Conservation (phyloP, 371 early-diverging fungal species). For the Phascolomyces articulosus region DNA sequence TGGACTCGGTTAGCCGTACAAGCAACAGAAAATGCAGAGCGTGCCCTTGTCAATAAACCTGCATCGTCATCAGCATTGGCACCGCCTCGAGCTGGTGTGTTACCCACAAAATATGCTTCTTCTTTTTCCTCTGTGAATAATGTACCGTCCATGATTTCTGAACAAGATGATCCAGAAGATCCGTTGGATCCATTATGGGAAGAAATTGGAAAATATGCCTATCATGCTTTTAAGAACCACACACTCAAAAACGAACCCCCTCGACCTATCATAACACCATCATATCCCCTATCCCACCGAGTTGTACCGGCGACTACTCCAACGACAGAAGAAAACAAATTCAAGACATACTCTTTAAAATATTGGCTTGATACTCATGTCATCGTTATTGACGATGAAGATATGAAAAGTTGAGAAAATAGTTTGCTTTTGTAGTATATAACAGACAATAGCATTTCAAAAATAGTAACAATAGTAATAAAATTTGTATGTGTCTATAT, state of each 20-base stretch:
- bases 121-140: not conserved
- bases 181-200: not conserved
- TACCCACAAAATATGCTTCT: not conserved
- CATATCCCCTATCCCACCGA: no score
- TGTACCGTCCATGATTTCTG: not conserved
- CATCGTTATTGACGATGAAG: not conserved
- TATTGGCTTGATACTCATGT: not conserved
- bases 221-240: not conserved
- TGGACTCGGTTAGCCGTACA: not conserved
- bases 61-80: no score
- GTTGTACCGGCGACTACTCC: no score
- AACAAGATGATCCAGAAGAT: not conserved
- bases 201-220: not conserved
- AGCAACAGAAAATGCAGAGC: not conserved
- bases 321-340: no score
- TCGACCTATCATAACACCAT: not conserved
- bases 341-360: not conserved
- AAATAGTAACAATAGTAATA: not conserved
- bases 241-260: not conserved
- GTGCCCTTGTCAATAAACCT: not conserved
- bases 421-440: no score
- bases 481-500: not conserved
- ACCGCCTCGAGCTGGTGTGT: no score
- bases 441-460: no score
- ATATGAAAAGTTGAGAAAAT: not conserved